Base-by-base conservation (phyloP, 106 monocot species). In the Apostasia ramifera region DNA sequence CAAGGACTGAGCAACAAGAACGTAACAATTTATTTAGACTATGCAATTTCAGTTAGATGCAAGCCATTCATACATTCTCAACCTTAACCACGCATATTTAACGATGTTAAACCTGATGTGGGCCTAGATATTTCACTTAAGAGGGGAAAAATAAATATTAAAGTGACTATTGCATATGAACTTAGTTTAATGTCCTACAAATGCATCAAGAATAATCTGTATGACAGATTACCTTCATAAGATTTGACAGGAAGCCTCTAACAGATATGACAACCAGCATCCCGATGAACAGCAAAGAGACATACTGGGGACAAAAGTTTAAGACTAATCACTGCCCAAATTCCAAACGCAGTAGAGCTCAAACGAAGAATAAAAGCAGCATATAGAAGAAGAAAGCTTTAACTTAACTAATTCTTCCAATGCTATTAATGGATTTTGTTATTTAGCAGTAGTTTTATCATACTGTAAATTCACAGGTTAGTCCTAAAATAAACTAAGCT, bases 181-280 rank as follows among this genome's bases (percentile, higher is more conserved):
- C 26, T 26, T 26, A 26, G 26, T 26, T 26, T 26, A 26, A 26
- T 26, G 26, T 26, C 26, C 26, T 26, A 26, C 13, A 14, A 3
- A 45, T 46, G 62, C 62, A 63, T 63, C 41, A 13, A 44, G 60
- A 65, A 74, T 57, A 11, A 68, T 40, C 45, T 71, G 14, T 69
- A 47, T 51, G 73, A 5, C 54, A 40, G n/a, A 61, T 90, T 56
- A 95, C 95, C 95, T 97, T 97, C 95, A 97, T 97, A 71, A 92
- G 80, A 83, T 97, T 97, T 73, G 78, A 78, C 53, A 97, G 54
- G 78, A 97, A 92, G 66, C 95, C 95, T 66, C 95, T 73, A 63
- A 97, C 82, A 57, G 95, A 97, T 46, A 97, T 84, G 15, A 92
- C 95, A 52, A 92, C 87, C 85, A 97, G 55, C 95, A 97, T 97